Evolutionary conservation across 2,329 filamentous ascomycete species (phyloP).

Genomic region (Clarireedia sp.): DNA sequence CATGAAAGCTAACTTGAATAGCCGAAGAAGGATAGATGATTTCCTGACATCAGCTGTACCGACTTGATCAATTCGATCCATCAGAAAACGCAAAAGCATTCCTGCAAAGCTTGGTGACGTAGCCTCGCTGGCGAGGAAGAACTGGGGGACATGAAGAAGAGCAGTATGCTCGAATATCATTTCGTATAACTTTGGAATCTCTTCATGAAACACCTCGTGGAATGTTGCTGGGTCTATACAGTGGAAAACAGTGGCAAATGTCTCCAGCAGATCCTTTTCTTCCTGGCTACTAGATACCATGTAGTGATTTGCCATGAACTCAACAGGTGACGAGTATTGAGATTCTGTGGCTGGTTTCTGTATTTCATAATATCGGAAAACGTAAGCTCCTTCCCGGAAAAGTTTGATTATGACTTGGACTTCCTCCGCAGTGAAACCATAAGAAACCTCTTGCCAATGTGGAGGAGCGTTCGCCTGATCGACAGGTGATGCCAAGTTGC

Average conservation of each 20-base stretch:
- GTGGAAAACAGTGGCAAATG: constrained; percentile 96
- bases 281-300: constrained; percentile 92
- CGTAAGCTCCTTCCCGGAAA: constrained; percentile 90
- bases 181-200: constrained; percentile 93
- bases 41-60: constrained; percentile 87
- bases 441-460: constrained; percentile 94
- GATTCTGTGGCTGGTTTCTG: constrained; percentile 69
- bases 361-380: constrained; percentile 94
- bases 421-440: constrained; percentile 94
- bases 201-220: constrained; percentile 95
- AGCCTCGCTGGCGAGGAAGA: constrained; percentile 96
- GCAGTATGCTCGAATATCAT: constrained; percentile 97
- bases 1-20: constrained; percentile 99
- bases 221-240: constrained; percentile 98
- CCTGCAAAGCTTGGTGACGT: constrained; percentile 96
- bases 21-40: constrained; percentile 80
- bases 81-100: constrained; percentile 94
- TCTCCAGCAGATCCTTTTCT: constrained; percentile 94
- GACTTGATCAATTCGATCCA: constrained; percentile 93
- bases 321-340: constrained; percentile 71
- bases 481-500: constrained; percentile 67
- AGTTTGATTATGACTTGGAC: constrained; percentile 94
- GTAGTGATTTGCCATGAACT: constrained; percentile 90
- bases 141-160: constrained; percentile 90
- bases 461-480: constrained; percentile 71